Conservation (phyloP, 805 yeast species). For the Spathaspora girioi region DNA sequence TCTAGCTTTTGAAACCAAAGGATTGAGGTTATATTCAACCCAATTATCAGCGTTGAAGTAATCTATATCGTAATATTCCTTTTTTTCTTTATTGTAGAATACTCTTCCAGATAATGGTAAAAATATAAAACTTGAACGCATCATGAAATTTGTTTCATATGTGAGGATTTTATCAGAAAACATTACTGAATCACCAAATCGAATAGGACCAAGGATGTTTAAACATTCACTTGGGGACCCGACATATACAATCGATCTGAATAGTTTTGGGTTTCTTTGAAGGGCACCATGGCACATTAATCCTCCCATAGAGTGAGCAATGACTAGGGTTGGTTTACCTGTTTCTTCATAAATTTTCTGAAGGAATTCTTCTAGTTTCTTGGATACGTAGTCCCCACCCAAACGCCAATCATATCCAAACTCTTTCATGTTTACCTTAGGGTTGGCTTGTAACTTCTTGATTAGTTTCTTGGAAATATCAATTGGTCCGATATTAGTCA, state of each 20-base stretch:
- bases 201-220: slow-evolving; percentile 79
- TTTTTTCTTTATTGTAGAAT: slow-evolving; percentile 60
- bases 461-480: slow-evolving; percentile 68
- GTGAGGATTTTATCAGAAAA: slow-evolving; percentile 72
- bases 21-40: slow-evolving; percentile 72
- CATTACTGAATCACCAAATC: slow-evolving; percentile 78
- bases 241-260: slow-evolving; percentile 74
- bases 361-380: slow-evolving; percentile 49
- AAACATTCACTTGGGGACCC: slow-evolving; percentile 85
- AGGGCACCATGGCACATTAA: slow-evolving; percentile 76
- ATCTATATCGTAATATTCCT: slow-evolving; percentile 61
- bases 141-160: slow-evolving; percentile 78
- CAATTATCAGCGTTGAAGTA: slow-evolving; percentile 78
- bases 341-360: slow-evolving; percentile 42
- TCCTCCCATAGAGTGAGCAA: slow-evolving; percentile 97
- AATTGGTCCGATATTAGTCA: slow-evolving; percentile 83
- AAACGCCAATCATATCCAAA: slow-evolving; percentile 96
- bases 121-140: slow-evolving; percentile 81
- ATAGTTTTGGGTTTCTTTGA: slow-evolving; percentile 60
- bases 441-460: slow-evolving; percentile 48
- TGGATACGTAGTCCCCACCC: slow-evolving; percentile 54
- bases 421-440: slow-evolving; percentile 59
- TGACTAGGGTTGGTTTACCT: slow-evolving; percentile 60
- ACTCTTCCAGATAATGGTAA: slow-evolving; percentile 74
- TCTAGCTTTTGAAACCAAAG: slow-evolving; percentile 53